These are phyloP conservation scores for Ceratocystiopsis minuta DNA, from an alignment of 2,329 filamentous ascomycete species.

Conservation along the genomic window DNA sequence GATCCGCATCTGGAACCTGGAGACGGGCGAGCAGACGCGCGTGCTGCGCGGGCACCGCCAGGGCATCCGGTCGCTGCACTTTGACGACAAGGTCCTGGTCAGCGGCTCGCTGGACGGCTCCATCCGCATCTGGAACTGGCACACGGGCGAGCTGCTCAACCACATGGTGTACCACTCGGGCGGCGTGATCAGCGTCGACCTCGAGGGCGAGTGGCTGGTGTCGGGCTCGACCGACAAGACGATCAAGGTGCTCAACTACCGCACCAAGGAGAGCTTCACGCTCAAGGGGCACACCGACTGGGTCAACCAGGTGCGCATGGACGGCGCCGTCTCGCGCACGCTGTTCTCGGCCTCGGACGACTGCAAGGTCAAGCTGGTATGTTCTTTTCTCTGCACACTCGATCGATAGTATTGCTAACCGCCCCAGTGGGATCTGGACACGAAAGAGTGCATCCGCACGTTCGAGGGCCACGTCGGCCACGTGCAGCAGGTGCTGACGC, in stretches of 20 bases:
- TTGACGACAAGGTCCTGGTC: slow-evolving; percentile 80
- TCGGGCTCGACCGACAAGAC: slow-evolving; percentile 81
- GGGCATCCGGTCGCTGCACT: slow-evolving; percentile 77
- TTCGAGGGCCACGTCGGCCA: slow-evolving; percentile 89
- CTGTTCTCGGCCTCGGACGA: slow-evolving; percentile 90
- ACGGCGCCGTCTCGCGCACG: slow-evolving; percentile 55
- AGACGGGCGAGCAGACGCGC: slow-evolving; percentile 71
- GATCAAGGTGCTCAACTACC: slow-evolving; percentile 85
- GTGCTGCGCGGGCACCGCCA: slow-evolving; percentile 68
- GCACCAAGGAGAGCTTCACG: slow-evolving; percentile 61
- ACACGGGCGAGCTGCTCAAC: slow-evolving; percentile 69
- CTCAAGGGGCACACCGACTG: slow-evolving; percentile 79
- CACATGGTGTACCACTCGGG: slow-evolving; percentile 63
- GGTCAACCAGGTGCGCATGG: slow-evolving; percentile 90
- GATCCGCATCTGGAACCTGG: slow-evolving; percentile 90
- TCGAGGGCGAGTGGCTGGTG: slow-evolving; percentile 66
- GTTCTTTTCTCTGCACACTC: too few relatives aligned
- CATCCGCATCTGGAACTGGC: slow-evolving; percentile 93
- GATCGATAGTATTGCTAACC: too few relatives aligned
- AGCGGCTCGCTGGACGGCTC: slow-evolving; percentile 77
- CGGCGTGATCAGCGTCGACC: slow-evolving; percentile 76
- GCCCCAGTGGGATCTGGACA: slow-evolving; percentile 39
- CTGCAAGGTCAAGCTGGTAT: slow-evolving; percentile 56
- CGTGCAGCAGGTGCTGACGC: slow-evolving; percentile 74
- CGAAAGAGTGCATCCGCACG: slow-evolving; percentile 52